Evolutionary conservation across 129 eudicot genomes (phyloP), one percentile per base, ranked within the genome.

Genomic region (Helianthus annuus): DNA sequence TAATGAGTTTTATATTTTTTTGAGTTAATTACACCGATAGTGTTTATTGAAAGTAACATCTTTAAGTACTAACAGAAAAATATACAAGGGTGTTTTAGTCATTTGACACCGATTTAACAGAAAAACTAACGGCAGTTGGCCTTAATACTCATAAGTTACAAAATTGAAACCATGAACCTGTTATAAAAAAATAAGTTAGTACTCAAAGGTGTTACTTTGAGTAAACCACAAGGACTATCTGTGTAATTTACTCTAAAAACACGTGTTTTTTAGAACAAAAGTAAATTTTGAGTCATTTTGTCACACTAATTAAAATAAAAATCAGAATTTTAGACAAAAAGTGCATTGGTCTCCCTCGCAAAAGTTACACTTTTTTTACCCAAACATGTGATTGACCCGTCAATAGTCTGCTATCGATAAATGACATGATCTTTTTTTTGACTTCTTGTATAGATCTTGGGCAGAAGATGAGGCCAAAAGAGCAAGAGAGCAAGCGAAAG

Each of bases 391-490:
- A 38, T 32, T 13, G 16, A 12, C 10, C 15, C 13, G 12, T n/a
- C 27, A 17, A 7, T 15, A 5, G 11, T 48, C 38, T 12, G 44
- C 68, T 32, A 52, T 48, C 63, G 63, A 49, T 62, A 48, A 24
- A 48, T 73, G 70, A 44, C 44, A 46, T 76, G 55, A 60, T 51
- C 14, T 8, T 51, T 61, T 15, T 52, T 61, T 15, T 42, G 58
- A 63, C 68, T 68, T 71, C 7, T 71, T 10, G 70, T 71, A 14
- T 82, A 94, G 98, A 72, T 69, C 93, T 74, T 94, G 98, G 98
- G 98, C 98, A 0, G 98, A 94, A 79, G 97, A 94, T 24, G 98
- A 94, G 80, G 98, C 97, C 39, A 94, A 86, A 81, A 86, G 87
- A 85, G 97, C 92, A 63, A 86, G 96, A 75, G 97, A 94, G 72